Evolutionary conservation across 768 basidiomycete species (phyloP).

Genomic region (Chalciporus pseudorubinellus): DNA sequence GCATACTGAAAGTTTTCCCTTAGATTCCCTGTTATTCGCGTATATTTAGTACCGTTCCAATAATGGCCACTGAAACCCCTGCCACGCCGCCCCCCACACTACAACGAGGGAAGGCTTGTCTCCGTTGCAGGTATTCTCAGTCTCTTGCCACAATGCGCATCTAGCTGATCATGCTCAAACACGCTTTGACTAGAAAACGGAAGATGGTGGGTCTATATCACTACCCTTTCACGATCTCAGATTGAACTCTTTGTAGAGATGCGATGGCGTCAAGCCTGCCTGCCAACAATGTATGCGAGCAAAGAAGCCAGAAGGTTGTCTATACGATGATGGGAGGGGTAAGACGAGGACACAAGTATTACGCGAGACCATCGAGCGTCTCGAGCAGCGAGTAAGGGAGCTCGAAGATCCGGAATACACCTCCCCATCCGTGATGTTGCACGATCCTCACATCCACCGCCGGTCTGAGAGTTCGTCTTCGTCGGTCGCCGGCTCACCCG

Average conservation of each 20-base stretch:
- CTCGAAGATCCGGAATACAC: constrained; percentile 74
- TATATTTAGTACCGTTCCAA: constrained; percentile 37
- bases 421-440: constrained; percentile 65
- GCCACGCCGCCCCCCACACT: constrained; percentile 40
- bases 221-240: background rate
- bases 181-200: constrained; percentile 48
- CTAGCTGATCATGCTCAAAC: constrained; percentile 13
- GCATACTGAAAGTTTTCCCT: constrained; percentile 1
- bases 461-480: constrained; percentile 51
- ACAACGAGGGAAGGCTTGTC: constrained; percentile 69
- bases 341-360: constrained; percentile 79
- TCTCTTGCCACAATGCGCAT: background rate
- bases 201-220: constrained; percentile 52
- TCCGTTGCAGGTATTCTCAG: constrained; percentile 61
- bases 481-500: constrained; percentile 49
- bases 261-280: constrained; percentile 73
- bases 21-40: constrained; percentile 25
- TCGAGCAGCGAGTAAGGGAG: constrained; percentile 69
- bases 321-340: constrained; percentile 83
- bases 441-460: constrained; percentile 56
- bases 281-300: constrained; percentile 78
- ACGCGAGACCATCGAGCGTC: constrained; percentile 70
- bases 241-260: constrained; percentile 48
- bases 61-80: constrained; percentile 35
- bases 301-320: constrained; percentile 72